These are phyloP conservation scores for Begonia masoniana DNA, from an alignment of 306 rosid species.

Conservation along the genomic window DNA sequence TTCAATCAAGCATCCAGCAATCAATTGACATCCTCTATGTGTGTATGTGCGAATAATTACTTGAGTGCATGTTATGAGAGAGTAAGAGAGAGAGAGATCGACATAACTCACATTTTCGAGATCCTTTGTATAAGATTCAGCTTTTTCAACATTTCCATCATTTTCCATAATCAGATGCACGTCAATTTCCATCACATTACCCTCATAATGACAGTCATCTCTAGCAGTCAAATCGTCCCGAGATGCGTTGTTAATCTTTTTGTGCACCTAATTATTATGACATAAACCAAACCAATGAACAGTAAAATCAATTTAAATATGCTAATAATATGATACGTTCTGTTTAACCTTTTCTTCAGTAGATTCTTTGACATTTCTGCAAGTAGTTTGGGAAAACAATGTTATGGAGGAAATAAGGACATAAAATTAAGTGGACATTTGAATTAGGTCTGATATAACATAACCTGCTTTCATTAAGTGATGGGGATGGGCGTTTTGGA, in stretches of 20 bases:
- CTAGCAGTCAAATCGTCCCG: conserved; percentile 17
- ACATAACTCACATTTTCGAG: conserved; percentile 73
- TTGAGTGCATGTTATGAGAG: not conserved
- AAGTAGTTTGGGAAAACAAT: conserved; percentile 18
- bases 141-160: conserved; percentile 65
- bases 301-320: not conserved
- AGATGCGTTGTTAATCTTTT: too few species aligned
- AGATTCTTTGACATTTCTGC: conserved; percentile 41
- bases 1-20: too few species aligned
- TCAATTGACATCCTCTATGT: too few species aligned
- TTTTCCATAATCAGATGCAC: conserved; percentile 35
- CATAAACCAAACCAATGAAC: conserved; percentile 4
- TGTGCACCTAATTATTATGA: conserved; percentile 25
- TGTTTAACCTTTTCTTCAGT: conserved; percentile 30
- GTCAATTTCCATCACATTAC: conserved; percentile 37
- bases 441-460: conserved; percentile 9
- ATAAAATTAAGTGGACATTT: not conserved
- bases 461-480: conserved; percentile 50
- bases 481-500: conserved; percentile 40
- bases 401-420: conserved; percentile 14
- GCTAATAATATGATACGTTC: conserved; percentile 12
- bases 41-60: too few species aligned
- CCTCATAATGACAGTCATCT: conserved; percentile 26
- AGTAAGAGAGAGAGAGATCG: not conserved
- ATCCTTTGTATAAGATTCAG: conserved; percentile 65